Evolutionary conservation across 1,139 yeast genomes (phyloP).

Genomic region (Kodamaea alishanica): DNA sequence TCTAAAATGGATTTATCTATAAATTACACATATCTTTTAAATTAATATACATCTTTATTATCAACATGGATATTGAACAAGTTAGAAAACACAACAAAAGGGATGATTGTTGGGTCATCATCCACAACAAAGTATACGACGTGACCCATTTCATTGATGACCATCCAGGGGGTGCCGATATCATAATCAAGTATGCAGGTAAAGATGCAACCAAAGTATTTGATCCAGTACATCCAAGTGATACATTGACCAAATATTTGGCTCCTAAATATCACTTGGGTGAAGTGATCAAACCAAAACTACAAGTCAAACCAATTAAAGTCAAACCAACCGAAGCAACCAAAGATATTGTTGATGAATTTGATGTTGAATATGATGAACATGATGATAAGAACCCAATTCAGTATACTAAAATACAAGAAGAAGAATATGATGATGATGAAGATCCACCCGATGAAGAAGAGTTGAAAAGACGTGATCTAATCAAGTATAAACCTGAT

Average conservation of each 20-base stretch:
- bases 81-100: conserved; percentile 36
- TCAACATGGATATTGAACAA: conserved; percentile 20
- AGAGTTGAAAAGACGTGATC: conserved; percentile 23
- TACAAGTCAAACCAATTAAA: conserved; percentile 6
- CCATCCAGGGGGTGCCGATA: conserved; percentile 55
- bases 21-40: neutral
- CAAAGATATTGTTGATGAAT: conserved; percentile 35
- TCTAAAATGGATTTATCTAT: neutral
- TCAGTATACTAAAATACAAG: conserved; percentile 4
- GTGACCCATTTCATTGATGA: conserved; percentile 45
- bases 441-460: conserved; percentile 32
- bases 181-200: conserved; percentile 53
- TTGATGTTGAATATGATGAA: conserved; percentile 46
- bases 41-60: neutral
- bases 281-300: conserved; percentile 24
- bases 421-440: conserved; percentile 21
- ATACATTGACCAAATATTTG: conserved; percentile 54
- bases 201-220: conserved; percentile 59
- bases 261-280: conserved; percentile 31
- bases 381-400: conserved; percentile 36
- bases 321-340: conserved; percentile 1
- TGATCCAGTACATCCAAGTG: conserved; percentile 81
- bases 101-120: conserved; percentile 53
- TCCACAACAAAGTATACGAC: conserved; percentile 51
- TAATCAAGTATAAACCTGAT: conserved; percentile 49